phyloP scores from a whole-genome alignment of 176 grass and related monocot genomes.

The Canna indica region DNA sequence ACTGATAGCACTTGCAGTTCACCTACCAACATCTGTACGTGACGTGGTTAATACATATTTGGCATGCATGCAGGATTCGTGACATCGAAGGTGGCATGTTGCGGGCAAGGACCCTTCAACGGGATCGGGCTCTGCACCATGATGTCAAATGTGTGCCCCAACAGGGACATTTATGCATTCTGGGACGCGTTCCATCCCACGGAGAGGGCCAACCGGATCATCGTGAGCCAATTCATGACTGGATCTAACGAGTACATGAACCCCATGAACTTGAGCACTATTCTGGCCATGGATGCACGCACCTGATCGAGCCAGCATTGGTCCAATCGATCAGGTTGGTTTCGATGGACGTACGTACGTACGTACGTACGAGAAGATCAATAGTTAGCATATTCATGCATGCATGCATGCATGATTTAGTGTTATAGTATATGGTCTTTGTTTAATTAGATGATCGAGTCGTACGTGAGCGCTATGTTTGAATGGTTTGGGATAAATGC shows the following conservation, averaged over 20 bases:
- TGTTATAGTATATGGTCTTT: no score
- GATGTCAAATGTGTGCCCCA: slow-evolving; percentile 41
- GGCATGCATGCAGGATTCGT: slow-evolving; percentile 43
- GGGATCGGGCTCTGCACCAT: slow-evolving; percentile 74
- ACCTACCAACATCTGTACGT: no score
- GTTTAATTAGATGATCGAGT: no score
- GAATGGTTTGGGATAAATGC: no score
- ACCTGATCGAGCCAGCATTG: no score
- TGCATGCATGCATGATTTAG: no score
- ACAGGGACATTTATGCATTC: slow-evolving; percentile 61
- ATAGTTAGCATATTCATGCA: no score
- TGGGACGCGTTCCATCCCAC: slow-evolving; percentile 94
- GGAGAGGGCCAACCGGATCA: slow-evolving; percentile 64
- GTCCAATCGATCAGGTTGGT: no score
- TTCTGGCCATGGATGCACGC: slow-evolving; percentile 37
- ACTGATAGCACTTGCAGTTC: background rate
- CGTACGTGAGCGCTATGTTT: no score
- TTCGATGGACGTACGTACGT: no score
- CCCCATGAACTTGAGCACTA: slow-evolving; percentile 82
- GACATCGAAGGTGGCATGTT: slow-evolving; percentile 57
- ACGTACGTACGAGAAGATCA: no score
- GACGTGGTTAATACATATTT: no score
- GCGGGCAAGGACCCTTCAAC: slow-evolving; percentile 69
- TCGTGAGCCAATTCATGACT: slow-evolving; percentile 46
- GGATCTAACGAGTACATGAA: slow-evolving; percentile 34